These are phyloP conservation scores for Pythium dissimile DNA, from an alignment of 352 stramenopile genomes.

Conservation along the genomic window DNA sequence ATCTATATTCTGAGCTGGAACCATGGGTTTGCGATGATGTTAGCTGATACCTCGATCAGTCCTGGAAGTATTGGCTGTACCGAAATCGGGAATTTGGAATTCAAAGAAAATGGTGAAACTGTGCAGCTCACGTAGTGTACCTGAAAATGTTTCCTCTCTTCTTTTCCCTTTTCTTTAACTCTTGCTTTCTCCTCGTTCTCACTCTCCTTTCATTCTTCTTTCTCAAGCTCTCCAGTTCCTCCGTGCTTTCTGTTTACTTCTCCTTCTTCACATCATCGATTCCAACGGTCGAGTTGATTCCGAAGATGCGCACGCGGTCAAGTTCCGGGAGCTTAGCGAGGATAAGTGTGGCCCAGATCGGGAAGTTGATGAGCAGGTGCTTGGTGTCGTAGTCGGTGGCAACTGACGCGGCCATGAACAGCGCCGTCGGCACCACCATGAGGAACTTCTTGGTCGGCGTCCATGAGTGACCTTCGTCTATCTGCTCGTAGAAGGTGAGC, in stretches of 20 bases:
- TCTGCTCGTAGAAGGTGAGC: conserved; percentile 96
- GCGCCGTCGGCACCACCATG: conserved; percentile 90
- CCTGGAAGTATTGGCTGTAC: too few species aligned
- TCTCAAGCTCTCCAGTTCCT: background rate
- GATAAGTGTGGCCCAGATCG: conserved; percentile 90
- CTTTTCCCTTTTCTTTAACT: too few species aligned
- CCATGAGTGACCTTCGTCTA: conserved; percentile 90
- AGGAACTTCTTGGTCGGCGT: conserved; percentile 93
- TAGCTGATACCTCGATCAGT: too few species aligned
- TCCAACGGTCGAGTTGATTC: conserved; percentile 95
- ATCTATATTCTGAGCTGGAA: conserved; percentile 39
- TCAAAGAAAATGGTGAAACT: too few species aligned
- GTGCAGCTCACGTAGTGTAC: too few species aligned
- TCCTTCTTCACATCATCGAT: conserved; percentile 89
- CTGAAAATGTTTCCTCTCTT: too few species aligned
- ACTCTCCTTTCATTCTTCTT: background rate
- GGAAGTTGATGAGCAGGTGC: conserved; percentile 89
- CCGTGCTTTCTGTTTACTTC: conserved; percentile 20
- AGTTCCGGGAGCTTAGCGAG: conserved; percentile 92
- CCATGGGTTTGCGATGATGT: background rate
- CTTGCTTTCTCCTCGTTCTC: background rate
- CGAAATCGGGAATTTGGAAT: too few species aligned
- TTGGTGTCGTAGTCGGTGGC: conserved; percentile 87
- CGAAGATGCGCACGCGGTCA: conserved; percentile 94
- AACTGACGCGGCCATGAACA: conserved; percentile 85